Evolutionary conservation across 129 eudicot species (phyloP).

Genomic region (Smallanthus sonchifolius): DNA sequence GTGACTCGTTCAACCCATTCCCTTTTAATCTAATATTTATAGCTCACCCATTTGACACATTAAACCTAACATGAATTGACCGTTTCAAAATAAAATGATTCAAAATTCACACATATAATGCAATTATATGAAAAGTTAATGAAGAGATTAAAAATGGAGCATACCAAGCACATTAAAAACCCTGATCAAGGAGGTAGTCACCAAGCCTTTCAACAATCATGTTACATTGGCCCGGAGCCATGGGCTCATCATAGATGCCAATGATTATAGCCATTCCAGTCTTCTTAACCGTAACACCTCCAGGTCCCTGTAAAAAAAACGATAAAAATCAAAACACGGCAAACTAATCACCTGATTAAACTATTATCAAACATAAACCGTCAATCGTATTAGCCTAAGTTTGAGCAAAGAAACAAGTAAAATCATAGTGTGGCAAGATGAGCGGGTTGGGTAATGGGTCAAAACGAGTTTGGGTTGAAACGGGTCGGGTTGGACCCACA

Average conservation of each 20-base stretch:
- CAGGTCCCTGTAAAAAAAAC: constrained; percentile 59
- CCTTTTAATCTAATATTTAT: background rate
- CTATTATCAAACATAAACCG: background rate
- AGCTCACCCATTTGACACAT: background rate
- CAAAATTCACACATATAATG: background rate
- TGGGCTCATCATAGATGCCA: constrained; percentile 88
- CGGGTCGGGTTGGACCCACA: background rate
- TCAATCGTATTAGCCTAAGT: background rate
- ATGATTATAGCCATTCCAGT: constrained; percentile 61
- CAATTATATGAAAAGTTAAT: background rate
- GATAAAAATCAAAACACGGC: background rate
- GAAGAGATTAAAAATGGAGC: background rate
- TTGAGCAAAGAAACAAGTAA: background rate
- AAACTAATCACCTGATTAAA: background rate
- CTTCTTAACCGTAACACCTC: constrained; percentile 76
- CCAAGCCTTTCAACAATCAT: constrained; percentile 89
- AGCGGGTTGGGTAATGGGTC: background rate
- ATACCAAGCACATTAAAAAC: constrained; percentile 53
- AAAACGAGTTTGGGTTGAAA: background rate
- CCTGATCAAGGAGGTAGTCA: constrained; percentile 85
- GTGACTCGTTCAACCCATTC: background rate
- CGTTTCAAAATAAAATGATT: background rate
- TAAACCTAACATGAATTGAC: background rate
- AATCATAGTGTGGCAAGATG: background rate
- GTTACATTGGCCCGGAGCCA: constrained; percentile 92